These are phyloP conservation scores for Serendipita sp. DNA, from an alignment of 768 basidiomycete genomes.

Conservation along the genomic window DNA sequence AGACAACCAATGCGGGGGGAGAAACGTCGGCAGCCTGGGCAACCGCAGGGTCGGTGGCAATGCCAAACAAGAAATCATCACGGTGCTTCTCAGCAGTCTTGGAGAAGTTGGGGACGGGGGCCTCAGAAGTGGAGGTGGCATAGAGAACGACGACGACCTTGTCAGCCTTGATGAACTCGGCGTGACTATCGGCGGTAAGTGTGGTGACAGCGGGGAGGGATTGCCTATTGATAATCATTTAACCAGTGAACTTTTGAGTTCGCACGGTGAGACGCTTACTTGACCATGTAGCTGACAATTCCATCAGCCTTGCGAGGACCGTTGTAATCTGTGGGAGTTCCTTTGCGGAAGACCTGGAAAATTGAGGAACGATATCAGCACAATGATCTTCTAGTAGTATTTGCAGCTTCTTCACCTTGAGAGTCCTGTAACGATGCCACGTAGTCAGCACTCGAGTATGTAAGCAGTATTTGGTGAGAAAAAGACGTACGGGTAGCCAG, in stretches of 20 bases:
- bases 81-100: conserved; percentile 74
- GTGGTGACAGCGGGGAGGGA: conserved; percentile 83
- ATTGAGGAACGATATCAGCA: conserved; percentile 12
- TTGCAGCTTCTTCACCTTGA: conserved; percentile 8
- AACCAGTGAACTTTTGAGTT: neutral
- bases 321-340: conserved; percentile 59
- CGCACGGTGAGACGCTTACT: conserved; percentile 36
- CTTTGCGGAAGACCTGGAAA: conserved; percentile 82
- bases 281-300: conserved; percentile 91
- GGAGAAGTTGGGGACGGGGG: conserved; percentile 57
- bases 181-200: conserved; percentile 59
- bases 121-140: conserved; percentile 53
- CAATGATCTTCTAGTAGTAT: neutral
- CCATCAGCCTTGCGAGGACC: conserved; percentile 93
- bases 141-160: conserved; percentile 84
- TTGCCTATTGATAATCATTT: conserved; percentile 38
- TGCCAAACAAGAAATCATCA: conserved; percentile 87
- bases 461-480: neutral
- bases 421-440: conserved; percentile 7
- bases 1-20: conserved; percentile 76
- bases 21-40: conserved; percentile 57
- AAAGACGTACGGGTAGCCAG: conserved; percentile 77
- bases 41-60: conserved; percentile 54
- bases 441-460: neutral
- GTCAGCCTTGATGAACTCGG: conserved; percentile 78